phyloP scores from a whole-genome alignment of 176 grass and related monocot genomes.

The Oryza meridionalis region DNA sequence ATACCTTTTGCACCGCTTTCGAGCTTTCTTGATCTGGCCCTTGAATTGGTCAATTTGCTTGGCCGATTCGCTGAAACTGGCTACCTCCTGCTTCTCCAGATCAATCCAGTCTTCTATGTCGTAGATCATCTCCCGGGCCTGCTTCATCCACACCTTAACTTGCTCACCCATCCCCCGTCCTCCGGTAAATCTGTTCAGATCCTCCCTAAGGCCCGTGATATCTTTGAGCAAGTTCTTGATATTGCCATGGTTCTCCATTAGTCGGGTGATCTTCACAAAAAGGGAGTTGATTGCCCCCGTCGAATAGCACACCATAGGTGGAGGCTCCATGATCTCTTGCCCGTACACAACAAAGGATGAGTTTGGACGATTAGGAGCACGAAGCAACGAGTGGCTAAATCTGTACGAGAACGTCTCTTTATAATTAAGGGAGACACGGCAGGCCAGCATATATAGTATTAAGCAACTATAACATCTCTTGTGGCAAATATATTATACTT shows the following conservation, averaged over 20 bases:
- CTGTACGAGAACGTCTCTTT: neutral
- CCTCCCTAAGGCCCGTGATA: neutral
- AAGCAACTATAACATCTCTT: too few species aligned
- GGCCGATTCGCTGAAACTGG: too few species aligned
- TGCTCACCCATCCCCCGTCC: neutral
- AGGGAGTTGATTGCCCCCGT: constrained; percentile 33
- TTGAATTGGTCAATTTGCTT: neutral
- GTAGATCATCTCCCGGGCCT: constrained; percentile 20
- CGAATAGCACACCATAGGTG: constrained; percentile 27
- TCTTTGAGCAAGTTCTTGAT: neutral
- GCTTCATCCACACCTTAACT: constrained; percentile 26
- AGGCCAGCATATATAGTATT: too few species aligned
- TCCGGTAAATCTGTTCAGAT: neutral
- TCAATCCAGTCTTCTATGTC: constrained; percentile 30
- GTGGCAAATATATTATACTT: too few species aligned
- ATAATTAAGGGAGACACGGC: neutral
- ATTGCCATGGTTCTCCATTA: neutral
- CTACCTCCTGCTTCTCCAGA: neutral
- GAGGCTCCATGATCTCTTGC: constrained; percentile 1
- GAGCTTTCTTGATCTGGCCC: neutral
- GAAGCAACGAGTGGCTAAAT: too few species aligned
- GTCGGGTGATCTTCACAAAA: neutral
- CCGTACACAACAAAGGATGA: neutral
- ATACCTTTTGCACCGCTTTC: neutral
- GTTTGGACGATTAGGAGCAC: neutral